Conservation (phyloP, 345 rosid genomes). For the Bretschneidera sinensis region DNA sequence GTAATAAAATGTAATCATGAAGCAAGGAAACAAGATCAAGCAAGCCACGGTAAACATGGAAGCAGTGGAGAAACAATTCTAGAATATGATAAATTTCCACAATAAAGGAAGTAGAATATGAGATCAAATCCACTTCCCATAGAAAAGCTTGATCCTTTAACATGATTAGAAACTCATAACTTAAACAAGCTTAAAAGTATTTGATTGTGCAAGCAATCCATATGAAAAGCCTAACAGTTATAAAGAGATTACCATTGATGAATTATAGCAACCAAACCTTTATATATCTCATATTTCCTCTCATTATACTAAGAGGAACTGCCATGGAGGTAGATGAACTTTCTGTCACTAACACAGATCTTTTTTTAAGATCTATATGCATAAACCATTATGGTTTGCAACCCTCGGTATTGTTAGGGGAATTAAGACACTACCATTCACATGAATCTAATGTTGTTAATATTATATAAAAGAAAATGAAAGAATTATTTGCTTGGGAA, state of each 20-base stretch:
- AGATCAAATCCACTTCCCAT: not conserved
- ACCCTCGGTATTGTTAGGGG: not conserved
- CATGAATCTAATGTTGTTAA: constrained; percentile 18
- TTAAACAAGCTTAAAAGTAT: not conserved
- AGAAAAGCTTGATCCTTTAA: not conserved
- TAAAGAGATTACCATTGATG: constrained; percentile 2
- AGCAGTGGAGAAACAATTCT: too few species aligned
- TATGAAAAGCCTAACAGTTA: not conserved
- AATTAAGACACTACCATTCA: constrained; percentile 16
- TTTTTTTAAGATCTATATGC: constrained; percentile 9
- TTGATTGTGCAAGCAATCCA: constrained; percentile 7
- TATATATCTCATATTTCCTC: not conserved
- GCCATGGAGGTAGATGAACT: constrained; percentile 8
- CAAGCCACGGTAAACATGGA: too few species aligned
- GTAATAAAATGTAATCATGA: too few species aligned
- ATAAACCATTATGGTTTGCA: constrained; percentile 16
- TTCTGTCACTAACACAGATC: constrained; percentile 2
- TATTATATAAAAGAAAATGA: constrained; percentile 15
- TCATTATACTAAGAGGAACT: constrained; percentile 1
- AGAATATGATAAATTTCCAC: too few species aligned
- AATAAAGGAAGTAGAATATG: too few species aligned
- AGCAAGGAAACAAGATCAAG: too few species aligned
- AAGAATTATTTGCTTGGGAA: constrained; percentile 15
- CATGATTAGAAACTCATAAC: not conserved
- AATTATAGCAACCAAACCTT: constrained; percentile 4